Percentiles rank a stretch among this genome's conserved stretches.
phyloP scores from a whole-genome alignment of 495 filamentous ascomycete species.

The Penicillium silybi region DNA sequence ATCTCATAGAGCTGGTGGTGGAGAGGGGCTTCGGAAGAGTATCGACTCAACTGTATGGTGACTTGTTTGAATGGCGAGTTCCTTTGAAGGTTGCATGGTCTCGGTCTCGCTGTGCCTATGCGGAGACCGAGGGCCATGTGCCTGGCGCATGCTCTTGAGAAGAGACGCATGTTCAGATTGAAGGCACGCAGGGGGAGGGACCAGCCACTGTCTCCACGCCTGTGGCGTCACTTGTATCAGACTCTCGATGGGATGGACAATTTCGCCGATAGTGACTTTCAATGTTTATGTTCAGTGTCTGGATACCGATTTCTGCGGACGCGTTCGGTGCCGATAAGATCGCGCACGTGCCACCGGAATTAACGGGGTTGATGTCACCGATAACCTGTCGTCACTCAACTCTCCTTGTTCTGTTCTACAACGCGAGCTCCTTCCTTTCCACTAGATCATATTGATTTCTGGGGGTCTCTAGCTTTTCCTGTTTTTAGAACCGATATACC shows the following conservation, averaged over 20 bases:
- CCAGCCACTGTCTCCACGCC: neutral
- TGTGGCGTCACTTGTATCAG: neutral
- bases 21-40: slow-evolving; percentile 2
- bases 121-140: neutral
- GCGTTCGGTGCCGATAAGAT: neutral
- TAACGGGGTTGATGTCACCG: neutral
- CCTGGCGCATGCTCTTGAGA: neutral
- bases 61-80: neutral
- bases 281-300: neutral
- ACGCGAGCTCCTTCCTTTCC: neutral
- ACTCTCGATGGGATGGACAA: neutral
- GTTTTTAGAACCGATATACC: neutral
- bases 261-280: neutral
- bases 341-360: neutral
- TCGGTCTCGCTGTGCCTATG: neutral
- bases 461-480: neutral
- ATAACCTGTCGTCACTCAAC: neutral
- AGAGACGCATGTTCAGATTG: neutral
- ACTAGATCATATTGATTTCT: neutral
- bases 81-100: neutral
- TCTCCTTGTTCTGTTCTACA: neutral
- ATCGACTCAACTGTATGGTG: neutral
- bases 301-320: neutral
- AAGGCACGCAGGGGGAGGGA: neutral
- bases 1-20: neutral